Conservation (phyloP, 441 rosid species). For the Macaranga tanarius region DNA sequence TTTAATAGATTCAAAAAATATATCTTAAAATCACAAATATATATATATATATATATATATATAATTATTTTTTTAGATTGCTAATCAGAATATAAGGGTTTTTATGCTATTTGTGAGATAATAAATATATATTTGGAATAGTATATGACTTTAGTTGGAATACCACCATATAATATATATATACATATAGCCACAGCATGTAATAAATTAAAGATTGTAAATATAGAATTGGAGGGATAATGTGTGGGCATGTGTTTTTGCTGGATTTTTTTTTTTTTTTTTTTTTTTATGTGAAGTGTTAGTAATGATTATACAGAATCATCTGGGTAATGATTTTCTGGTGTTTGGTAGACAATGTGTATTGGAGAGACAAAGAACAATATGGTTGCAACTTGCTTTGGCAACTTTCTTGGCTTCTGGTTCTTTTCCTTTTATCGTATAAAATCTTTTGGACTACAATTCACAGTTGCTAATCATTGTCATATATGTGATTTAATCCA, state of each 20-base stretch:
- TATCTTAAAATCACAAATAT: no score
- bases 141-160: no score
- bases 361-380: neutral
- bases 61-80: no score
- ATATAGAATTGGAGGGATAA: no score
- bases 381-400: neutral
- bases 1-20: no score
- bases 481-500: neutral
- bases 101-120: no score
- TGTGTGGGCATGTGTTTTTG: neutral
- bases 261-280: neutral
- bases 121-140: no score
- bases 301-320: constrained; percentile 8
- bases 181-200: no score
- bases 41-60: no score
- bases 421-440: neutral
- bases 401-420: neutral
- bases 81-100: no score
- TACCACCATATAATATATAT: no score
- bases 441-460: neutral
- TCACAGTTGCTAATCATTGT: neutral
- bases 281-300: neutral
- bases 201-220: no score
- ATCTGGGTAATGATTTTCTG: neutral
- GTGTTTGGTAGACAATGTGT: neutral